Evolutionary conservation across 129 eudicot species (phyloP).

Genomic region (Cynara cardunculus): DNA sequence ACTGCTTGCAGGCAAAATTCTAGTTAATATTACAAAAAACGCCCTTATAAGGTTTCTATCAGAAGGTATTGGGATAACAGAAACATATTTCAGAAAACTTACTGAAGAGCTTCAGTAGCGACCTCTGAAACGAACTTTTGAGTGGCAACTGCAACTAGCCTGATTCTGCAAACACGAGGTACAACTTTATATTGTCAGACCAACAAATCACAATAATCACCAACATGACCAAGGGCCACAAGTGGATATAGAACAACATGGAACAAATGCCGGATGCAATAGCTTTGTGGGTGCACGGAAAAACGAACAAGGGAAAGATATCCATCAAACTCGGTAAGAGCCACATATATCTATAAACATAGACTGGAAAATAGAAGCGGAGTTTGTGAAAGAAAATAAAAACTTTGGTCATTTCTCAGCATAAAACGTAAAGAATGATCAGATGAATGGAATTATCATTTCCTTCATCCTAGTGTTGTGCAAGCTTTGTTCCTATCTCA

Average conservation of each 20-base stretch:
- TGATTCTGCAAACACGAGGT: slow-evolving; percentile 42
- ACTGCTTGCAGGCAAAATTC: neutral
- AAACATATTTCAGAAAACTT: slow-evolving; percentile 24
- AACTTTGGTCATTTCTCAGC: neutral
- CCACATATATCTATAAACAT: neutral
- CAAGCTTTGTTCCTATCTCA: neutral
- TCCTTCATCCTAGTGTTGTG: neutral
- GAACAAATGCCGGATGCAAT: neutral
- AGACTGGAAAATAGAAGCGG: neutral
- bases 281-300: neutral
- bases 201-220: neutral
- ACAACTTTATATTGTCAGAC: neutral
- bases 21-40: neutral
- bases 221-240: neutral
- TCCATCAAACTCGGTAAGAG: neutral
- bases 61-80: neutral
- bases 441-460: neutral
- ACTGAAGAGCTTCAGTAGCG: slow-evolving; percentile 92
- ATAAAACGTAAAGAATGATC: neutral
- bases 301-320: neutral
- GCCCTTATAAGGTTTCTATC: neutral
- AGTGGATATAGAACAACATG: neutral
- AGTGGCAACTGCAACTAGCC: slow-evolving; percentile 95
- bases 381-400: neutral
- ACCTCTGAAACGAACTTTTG: slow-evolving; percentile 86